These are phyloP conservation scores for Agrocybe pediades DNA, from an alignment of 768 basidiomycete genomes.

Conservation along the genomic window DNA sequence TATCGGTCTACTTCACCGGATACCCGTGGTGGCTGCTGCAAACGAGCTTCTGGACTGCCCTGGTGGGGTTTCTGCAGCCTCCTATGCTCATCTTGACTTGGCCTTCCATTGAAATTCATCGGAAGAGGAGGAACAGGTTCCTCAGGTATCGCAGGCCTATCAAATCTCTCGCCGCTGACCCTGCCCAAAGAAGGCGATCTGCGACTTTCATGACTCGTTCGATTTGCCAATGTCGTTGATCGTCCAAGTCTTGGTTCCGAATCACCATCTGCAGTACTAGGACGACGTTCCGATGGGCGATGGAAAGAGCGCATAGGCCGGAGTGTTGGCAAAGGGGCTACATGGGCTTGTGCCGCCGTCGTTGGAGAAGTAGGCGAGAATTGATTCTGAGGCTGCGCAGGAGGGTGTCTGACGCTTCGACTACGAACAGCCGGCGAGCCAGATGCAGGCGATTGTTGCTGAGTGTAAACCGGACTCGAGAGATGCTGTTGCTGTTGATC, in stretches of 20 bases:
- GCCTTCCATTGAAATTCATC: not conserved
- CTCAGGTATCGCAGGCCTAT: not conserved
- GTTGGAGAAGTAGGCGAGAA: conserved; percentile 21
- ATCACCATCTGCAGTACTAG: conserved; percentile 17
- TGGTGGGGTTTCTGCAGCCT: conserved; percentile 17
- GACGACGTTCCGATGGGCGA: conserved; percentile 32
- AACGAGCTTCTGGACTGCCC: conserved; percentile 8
- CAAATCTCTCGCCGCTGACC: conserved; percentile 6
- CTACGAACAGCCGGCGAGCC: conserved; percentile 9
- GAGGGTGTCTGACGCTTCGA: conserved; percentile 14
- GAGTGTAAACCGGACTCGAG: not conserved
- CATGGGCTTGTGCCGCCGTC: conserved; percentile 19
- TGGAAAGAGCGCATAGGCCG: conserved; percentile 66
- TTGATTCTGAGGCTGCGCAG: not conserved
- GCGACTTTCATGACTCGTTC: conserved; percentile 5
- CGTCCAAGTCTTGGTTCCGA: conserved; percentile 19
- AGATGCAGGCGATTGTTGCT: not conserved
- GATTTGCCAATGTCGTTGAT: not conserved
- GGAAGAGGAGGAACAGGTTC: conserved; percentile 26
- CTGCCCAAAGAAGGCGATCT: conserved; percentile 9
- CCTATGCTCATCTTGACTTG: conserved; percentile 21
- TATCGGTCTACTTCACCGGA: conserved; percentile 32
- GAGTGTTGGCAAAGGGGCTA: conserved; percentile 29
- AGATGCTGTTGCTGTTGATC: conserved; percentile 10
- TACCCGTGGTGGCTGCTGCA: conserved; percentile 20